A percentile compares a stretch with the other conserved stretches of the same genome.
Conservation (phyloP, 495 filamentous ascomycete species). For the Talaromyces trachyspermus region DNA sequence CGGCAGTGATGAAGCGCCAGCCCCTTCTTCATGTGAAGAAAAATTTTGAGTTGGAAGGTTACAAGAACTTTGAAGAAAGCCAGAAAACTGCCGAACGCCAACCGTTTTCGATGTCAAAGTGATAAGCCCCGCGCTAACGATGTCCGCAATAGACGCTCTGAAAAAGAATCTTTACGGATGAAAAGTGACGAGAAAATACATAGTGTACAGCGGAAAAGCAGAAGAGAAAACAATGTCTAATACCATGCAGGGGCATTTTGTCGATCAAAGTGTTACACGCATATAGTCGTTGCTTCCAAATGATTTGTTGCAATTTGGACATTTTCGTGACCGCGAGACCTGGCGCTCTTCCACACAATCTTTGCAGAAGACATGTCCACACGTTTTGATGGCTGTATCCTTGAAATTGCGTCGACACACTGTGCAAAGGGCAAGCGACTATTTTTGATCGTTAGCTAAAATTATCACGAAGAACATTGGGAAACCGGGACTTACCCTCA, state of each 20-base stretch:
- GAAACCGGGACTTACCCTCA: conserved; percentile 56
- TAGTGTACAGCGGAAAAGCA: conserved; percentile 34
- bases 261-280: conserved; percentile 47
- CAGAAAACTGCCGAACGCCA: conserved; percentile 27
- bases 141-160: conserved; percentile 33
- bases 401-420: conserved; percentile 89
- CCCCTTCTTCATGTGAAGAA: not conserved
- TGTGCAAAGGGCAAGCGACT: conserved; percentile 83
- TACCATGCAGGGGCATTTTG: not conserved
- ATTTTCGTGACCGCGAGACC: conserved; percentile 83
- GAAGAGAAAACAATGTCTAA: not conserved
- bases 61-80: too few relatives aligned
- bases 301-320: conserved; percentile 81
- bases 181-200: conserved; percentile 13
- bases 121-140: conserved; percentile 29
- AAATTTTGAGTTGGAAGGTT: not conserved
- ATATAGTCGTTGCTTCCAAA: conserved; percentile 88
- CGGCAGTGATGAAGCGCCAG: not conserved
- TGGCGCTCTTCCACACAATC: conserved; percentile 82
- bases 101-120: conserved; percentile 16
- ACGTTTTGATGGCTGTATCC: conserved; percentile 84
- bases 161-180: conserved; percentile 24
- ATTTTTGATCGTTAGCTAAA: conserved; percentile 30
- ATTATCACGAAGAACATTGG: not conserved
- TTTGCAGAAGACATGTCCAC: conserved; percentile 94